A percentile compares a stretch with the other conserved stretches of the same genome.
phyloP scores from a whole-genome alignment of 208 protist genomes.

The Tritrichomonas foetus region DNA sequence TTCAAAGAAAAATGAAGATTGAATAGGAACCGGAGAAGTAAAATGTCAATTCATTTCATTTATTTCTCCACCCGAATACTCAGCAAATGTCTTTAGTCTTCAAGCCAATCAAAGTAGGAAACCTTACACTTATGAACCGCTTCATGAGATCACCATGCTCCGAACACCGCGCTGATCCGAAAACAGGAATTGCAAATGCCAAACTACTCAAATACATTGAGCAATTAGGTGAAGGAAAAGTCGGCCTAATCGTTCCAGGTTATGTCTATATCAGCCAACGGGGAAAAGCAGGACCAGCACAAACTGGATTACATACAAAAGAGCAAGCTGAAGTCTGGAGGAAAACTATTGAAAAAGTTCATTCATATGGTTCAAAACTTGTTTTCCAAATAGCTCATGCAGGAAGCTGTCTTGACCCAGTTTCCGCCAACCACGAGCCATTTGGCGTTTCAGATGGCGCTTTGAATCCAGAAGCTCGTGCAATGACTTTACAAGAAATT shows the following conservation, averaged over 20 bases:
- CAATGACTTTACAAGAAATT: conserved; percentile 16
- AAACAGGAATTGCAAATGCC: neutral
- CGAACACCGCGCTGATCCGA: neutral
- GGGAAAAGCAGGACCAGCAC: neutral
- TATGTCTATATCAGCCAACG: neutral
- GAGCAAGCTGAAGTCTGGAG: neutral
- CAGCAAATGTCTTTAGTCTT: too few relatives aligned
- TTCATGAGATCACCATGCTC: neutral
- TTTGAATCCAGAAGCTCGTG: neutral
- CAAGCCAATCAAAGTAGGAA: neutral
- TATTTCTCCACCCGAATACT: too few relatives aligned
- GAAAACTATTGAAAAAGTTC: neutral
- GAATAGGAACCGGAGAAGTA: too few relatives aligned
- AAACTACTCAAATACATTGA: neutral
- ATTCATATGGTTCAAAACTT: neutral
- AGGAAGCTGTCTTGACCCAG: neutral
- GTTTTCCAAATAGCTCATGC: neutral
- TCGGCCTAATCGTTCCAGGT: neutral
- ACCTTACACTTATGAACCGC: neutral
- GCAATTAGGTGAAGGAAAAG: neutral
- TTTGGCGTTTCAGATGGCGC: neutral
- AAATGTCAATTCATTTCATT: too few relatives aligned
- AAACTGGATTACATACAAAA: neutral
- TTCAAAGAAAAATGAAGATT: too few relatives aligned
- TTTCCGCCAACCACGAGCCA: neutral